Evolutionary conservation across 495 filamentous ascomycete genomes (phyloP).

Genomic region (Poronia punctata): DNA sequence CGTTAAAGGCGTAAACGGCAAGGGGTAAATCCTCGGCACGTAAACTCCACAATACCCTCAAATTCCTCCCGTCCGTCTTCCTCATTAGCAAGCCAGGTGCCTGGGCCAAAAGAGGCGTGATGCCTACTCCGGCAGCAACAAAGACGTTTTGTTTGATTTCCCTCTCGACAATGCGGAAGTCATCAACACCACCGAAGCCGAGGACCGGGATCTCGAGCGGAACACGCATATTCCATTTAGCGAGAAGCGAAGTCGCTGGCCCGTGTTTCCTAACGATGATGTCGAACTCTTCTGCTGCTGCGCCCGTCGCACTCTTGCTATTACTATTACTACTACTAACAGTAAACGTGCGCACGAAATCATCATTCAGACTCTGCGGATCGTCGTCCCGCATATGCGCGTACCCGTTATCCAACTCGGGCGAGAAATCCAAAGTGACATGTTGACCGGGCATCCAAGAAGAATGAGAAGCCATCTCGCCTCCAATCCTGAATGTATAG

Average conservation of each 20-base stretch:
- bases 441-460: slow-evolving; percentile 65
- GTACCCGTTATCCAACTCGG: slow-evolving; percentile 63
- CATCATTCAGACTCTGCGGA: slow-evolving; percentile 70
- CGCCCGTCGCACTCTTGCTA: background rate
- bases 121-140: slow-evolving; percentile 71
- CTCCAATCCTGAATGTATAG: slow-evolving; percentile 51
- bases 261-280: slow-evolving; percentile 65
- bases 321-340: slow-evolving; percentile 34
- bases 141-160: slow-evolving; percentile 37
- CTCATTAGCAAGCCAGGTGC: slow-evolving; percentile 37
- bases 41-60: slow-evolving; percentile 62
- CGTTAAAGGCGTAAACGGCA: slow-evolving; percentile 51
- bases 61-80: slow-evolving; percentile 11
- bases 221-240: slow-evolving; percentile 43
- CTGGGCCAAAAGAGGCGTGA: slow-evolving; percentile 69
- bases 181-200: slow-evolving; percentile 63
- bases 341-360: slow-evolving; percentile 76
- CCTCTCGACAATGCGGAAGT: slow-evolving; percentile 18
- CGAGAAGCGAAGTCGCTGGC: slow-evolving; percentile 57
- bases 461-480: background rate
- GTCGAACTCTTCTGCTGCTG: slow-evolving; percentile 46
- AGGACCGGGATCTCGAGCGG: slow-evolving; percentile 57
- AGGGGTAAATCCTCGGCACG: slow-evolving; percentile 53
- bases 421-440: slow-evolving; percentile 61
- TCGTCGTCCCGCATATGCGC: slow-evolving; percentile 76